Conservation (phyloP, 139 green algal species). For the Diplosphaera chodatii region DNA sequence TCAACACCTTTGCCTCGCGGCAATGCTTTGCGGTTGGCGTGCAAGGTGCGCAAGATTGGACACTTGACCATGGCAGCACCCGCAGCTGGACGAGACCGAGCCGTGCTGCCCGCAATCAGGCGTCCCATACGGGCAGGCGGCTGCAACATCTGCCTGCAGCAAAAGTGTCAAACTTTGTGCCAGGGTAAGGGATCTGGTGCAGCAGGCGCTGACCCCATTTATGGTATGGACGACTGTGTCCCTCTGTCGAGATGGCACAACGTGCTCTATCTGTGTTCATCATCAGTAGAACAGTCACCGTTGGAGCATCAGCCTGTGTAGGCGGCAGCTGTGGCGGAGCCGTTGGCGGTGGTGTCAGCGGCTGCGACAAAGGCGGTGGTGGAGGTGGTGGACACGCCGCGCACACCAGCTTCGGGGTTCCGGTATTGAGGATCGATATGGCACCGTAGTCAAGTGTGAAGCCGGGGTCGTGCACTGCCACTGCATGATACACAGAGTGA, state of each 20-base stretch:
- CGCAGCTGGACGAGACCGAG: background rate
- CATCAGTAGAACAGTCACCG: too few species aligned
- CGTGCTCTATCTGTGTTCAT: too few species aligned
- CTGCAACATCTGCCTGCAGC: background rate
- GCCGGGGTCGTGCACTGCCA: background rate
- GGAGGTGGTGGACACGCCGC: background rate
- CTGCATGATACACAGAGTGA: background rate
- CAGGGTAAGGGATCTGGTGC: too few species aligned
- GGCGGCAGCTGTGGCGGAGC: background rate
- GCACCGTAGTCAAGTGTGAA: background rate
- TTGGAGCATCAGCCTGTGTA: background rate
- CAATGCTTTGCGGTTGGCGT: too few species aligned
- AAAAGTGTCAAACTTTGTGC: too few species aligned
- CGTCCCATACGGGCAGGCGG: background rate
- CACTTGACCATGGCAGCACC: background rate
- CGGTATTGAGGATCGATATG: background rate
- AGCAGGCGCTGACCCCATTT: too few species aligned
- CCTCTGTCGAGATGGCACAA: too few species aligned
- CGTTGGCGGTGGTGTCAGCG: too few species aligned
- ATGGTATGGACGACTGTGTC: too few species aligned
- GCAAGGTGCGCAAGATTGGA: too few species aligned
- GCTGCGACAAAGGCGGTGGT: background rate
- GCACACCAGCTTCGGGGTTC: background rate
- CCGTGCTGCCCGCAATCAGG: background rate
- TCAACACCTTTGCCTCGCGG: too few species aligned